These are phyloP conservation scores for Cystofilobasidium capitatum DNA, from an alignment of 768 basidiomycete genomes.

Conservation along the genomic window DNA sequence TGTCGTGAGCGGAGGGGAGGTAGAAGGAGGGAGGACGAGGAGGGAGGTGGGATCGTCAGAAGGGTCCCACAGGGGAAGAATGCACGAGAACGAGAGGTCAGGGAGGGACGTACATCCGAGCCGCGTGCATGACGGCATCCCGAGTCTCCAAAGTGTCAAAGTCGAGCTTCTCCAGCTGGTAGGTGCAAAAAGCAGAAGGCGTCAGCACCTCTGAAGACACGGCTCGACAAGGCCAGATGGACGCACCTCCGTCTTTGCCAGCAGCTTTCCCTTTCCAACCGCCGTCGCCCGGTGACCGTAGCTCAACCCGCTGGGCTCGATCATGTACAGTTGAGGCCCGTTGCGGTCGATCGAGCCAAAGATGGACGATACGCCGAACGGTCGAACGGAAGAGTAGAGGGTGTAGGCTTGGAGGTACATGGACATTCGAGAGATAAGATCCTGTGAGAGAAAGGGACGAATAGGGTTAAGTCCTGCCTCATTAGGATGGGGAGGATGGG, in stretches of 20 bases:
- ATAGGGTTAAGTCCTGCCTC: not conserved
- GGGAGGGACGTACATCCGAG: conserved; percentile 66
- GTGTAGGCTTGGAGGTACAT: conserved; percentile 93
- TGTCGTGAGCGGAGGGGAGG: conserved; percentile 40
- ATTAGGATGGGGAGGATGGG: not conserved
- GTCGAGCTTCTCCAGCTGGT: conserved; percentile 75
- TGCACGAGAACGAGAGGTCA: not conserved
- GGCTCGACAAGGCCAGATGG: not conserved
- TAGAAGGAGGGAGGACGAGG: not conserved
- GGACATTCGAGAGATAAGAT: conserved; percentile 65
- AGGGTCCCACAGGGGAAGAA: not conserved
- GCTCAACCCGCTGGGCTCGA: conserved; percentile 90
- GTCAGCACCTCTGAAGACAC: not conserved
- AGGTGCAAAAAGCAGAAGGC: no score
- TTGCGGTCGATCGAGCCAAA: conserved; percentile 78
- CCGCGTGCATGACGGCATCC: conserved; percentile 85
- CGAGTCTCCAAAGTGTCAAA: conserved; percentile 65
- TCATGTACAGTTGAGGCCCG: conserved; percentile 74
- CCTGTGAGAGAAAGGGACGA: conserved; percentile 38
- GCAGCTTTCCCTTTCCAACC: conserved; percentile 94
- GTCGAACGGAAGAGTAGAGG: conserved; percentile 92
- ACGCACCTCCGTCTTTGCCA: conserved; percentile 78
- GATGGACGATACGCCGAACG: conserved; percentile 91
- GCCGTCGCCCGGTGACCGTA: conserved; percentile 91
- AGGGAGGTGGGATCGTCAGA: conserved; percentile 7